Base-by-base conservation (phyloP, 805 yeast genomes). In the Saccharomycopsis fibuligera region DNA sequence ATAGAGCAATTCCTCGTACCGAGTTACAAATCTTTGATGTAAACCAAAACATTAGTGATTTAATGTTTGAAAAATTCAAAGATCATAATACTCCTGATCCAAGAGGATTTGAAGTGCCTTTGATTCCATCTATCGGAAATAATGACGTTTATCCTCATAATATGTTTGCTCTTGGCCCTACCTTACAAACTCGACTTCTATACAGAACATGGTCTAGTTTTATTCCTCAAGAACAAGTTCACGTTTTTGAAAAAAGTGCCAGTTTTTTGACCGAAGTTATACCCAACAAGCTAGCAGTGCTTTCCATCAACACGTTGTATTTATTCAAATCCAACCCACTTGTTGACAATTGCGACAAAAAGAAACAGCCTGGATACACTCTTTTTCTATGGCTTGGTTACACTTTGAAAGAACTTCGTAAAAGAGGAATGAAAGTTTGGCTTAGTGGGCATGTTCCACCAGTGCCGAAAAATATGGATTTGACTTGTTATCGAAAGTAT, bases 91-190 rank as follows among this genome's bases (percentile, higher is more conserved):
- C 57, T 36, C 35, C 53, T 8, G 70, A 73, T 48, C 78, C 78
- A 42, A 62, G 74, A 47, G 69, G 68, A 30, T 66, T 73, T 54
- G 68, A 67, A 37, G 75, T 73, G 4, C 66, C 68, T 33, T 69
- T 85, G 10, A 67, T 87, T 27, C 95, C 96, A 31, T 74, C 84
- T 47, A 62, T 87, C 36, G 96, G 96, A 2, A 87, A 87, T 61
- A 87, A 87, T 60, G 96, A 88, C 62, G 95, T 87, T 2, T 87
- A 79, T 62, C 96, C 96, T 0, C 96, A 87, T 66, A 87, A 87
- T 60, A 67, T 87, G 61, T 84, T 86, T 63, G 77, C 91, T 0
- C 78, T 88, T 0, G 96, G 96, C 0, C 96, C 96, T 14, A 85
- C 95, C n/a, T 65, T 84, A 52, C 95, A 86, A 62, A 87, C 95